phyloP scores from a whole-genome alignment of 129 eudicot species.

The Helianthus annuus region DNA sequence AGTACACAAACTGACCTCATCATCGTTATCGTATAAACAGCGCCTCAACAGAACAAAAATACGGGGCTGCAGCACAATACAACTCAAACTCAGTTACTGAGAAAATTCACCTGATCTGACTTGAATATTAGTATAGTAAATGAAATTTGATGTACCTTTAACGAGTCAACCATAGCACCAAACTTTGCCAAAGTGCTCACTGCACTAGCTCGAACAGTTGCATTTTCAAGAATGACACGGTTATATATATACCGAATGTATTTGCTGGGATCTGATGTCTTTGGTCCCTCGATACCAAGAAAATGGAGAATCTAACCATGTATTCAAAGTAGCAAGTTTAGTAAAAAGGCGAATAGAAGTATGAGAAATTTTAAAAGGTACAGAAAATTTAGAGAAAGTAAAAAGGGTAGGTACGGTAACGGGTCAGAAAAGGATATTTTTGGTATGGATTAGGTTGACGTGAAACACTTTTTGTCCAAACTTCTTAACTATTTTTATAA shows the following conservation, averaged over 20 bases:
- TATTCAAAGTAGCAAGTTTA: conserved; percentile 10
- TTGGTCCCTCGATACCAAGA: conserved; percentile 97
- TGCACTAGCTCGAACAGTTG: conserved; percentile 96
- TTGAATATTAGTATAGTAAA: not conserved
- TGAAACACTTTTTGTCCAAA: not conserved
- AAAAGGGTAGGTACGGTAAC: not conserved
- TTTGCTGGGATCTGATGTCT: conserved; percentile 93
- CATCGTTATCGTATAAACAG: conserved; percentile 90
- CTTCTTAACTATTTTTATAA: not conserved
- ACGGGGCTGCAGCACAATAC: conserved; percentile 76
- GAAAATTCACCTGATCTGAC: not conserved
- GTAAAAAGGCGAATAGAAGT: conserved; percentile 18
- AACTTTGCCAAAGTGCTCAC: conserved; percentile 94
- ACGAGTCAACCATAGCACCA: conserved; percentile 86
- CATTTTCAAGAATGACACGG: conserved; percentile 94
- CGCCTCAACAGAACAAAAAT: conserved; percentile 80
- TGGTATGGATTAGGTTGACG: not conserved
- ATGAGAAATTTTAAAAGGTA: not conserved
- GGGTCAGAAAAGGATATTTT: not conserved
- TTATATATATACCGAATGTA: conserved; percentile 88
- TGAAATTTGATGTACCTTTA: conserved; percentile 56
- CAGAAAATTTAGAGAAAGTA: not conserved
- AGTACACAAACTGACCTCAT: conserved; percentile 71
- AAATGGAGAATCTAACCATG: conserved; percentile 75
- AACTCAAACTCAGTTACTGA: conserved; percentile 16